Base-by-base conservation (phyloP, 2,329 filamentous ascomycete genomes). In the Fusarium subtropicale region DNA sequence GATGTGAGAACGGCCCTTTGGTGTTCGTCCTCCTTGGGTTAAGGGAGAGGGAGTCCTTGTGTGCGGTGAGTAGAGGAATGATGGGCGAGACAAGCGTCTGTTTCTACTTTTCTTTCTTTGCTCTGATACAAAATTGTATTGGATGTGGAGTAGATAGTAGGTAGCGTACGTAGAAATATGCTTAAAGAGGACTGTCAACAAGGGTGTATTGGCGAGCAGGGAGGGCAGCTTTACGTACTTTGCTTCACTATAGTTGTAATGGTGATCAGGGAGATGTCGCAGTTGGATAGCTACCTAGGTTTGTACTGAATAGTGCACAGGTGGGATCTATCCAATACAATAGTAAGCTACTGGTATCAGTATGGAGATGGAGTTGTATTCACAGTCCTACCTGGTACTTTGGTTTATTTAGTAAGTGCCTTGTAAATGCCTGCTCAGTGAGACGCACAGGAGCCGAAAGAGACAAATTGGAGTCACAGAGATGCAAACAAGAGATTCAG, bases 71-170 rank as follows among this genome's bases (percentile, higher is more conserved):
- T 15, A 55, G 30, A 75, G 76, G 78, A 79, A 79, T 80, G 78
- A 75, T 63, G 76, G 66, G 73, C 77, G 74, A 80, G 78, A 79
- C 78, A 79, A 68, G 66, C 34, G 39, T 60, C 54, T 56, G 57
- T 34, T 59, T 28, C 18, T 45, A 5, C 10, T 10, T 46, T 31
- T 8, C 28, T 46, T 20, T n/a, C 28, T 22, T 7, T 41, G 6
- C 36, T 39, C 13, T 53, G 42, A 64, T 52, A 60, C 45, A 68
- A 68, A n/a, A 64, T 60, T 33, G 46, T 42, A 20, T 34, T 58
- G 38, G 18, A 54, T 46, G 28, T 56, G 34, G 41, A 60, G 22
- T 46, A 44, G 28, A 30, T 30, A 30, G 28, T 30, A 30, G 28
- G 50, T 31, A 22, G n/a, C 36, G 44, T 50, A 56, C n/a, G 44